Base-by-base conservation (phyloP, 1,284 basidiomycete species). In the Sanghuangporus weigelae region DNA sequence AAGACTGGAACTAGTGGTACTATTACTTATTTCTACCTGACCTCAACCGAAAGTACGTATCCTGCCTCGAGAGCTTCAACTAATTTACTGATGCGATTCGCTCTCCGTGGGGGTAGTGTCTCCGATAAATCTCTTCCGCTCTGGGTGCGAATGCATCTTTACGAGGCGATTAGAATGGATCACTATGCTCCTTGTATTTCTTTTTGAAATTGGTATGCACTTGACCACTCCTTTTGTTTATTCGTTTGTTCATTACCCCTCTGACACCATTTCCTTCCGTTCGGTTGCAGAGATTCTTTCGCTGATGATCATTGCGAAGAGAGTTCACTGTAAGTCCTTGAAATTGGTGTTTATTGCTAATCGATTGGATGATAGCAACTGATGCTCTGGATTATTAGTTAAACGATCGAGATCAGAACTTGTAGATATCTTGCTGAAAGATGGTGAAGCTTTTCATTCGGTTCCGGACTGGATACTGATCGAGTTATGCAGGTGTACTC, bases 261-360 rank as follows among this genome's bases (percentile, higher is more conserved):
- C n/a, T 38, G 42, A 48, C 8, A 21, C 14, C 14, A 21, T 55
- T 38, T 50, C 2, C 39, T 60, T 36, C 11, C 16, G 23, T 10
- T 21, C 16, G 19, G 8, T 21, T 12, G 31, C 23, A 62, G 61
- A 26, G 8, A 62, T 62, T 42, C 44, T 62, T 46, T 46, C 56
- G 11, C 36, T 62, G 40, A 57, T 62, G 44, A 39, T 62, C 35
- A 50, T 62, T 46, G 61, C 61, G 16, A 62, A 49, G 53, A 62
- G 42, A 23, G 40, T 10, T 2, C 55, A 62, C 36, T 16, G 61
- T 62, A 31, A 48, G 61, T 51, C 12, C 26, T 19, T 19, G 16
- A n/a, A 38, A 19, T 31, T 40, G 12, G 8, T 12, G 44, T 54
- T 21, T 54, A 5, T 39, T 12, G 49, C 19, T 5, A 31, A 4